Evolutionary conservation across 345 rosid genomes (phyloP), one percentile per base, ranked within the genome.

Genomic region (Punica granatum): DNA sequence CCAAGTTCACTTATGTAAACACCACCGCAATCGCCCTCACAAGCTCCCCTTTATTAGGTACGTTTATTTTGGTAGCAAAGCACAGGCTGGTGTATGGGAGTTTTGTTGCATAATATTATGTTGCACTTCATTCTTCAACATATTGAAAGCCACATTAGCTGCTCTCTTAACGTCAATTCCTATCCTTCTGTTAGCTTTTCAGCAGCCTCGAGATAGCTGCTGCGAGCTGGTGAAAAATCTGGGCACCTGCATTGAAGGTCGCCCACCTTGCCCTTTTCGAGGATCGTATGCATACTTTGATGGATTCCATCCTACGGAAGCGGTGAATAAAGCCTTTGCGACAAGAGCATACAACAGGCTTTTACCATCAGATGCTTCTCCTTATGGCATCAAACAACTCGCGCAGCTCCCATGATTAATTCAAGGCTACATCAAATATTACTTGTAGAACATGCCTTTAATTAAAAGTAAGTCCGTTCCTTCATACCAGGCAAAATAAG

Each of bases 201-300:
- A 9, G 26, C 12, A 51, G 12, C 7, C 23, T 2, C 15, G 11
- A 1, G 25, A 36, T 14, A 43, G 65, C 21, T 69, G 66, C 43
- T 69, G 72, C 16, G n/a, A 39, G 35, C 53, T 42, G 31, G 39
- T 0, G 11, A 2, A n/a, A 23, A 21, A 16, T 23, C 41, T 59
- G 42, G 31, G 56, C 56, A 44, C 60, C 21, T 69, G 72, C 59
- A 6, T 13, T 14, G 53, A 53, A 16, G 35, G 35, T 31, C 30
- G 65, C 13, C 63, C 64, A 31, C 75, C 87, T 39, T 82, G 93
- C 70, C 42, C 44, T 30, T 51, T 70, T 44, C 72, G 89, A 71
- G 67, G n/a, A 39, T 13, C 21, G 25, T 78, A 74, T 65, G 65
- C 73, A 21, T 81, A 80, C 58, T 85, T 87, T 89, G 92, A 85